phyloP scores from a whole-genome alignment of 176 grass and related monocot genomes.

The Echinochloa phyllopogon region DNA sequence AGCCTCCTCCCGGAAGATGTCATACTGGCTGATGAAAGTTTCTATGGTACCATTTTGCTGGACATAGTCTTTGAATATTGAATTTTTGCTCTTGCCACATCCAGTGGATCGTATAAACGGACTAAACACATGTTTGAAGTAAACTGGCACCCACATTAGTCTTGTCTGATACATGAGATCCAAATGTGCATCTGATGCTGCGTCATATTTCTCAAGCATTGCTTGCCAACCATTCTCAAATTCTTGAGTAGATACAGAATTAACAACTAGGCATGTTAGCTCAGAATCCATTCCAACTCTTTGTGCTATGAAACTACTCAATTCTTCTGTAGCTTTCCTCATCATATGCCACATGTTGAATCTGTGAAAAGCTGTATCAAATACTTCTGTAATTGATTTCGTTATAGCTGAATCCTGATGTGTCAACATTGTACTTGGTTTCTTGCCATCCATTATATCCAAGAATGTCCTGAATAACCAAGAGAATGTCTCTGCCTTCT shows the following conservation, averaged over 20 bases:
- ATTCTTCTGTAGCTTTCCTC: neutral
- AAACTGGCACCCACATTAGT: constrained; percentile 28
- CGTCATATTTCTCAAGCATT: constrained; percentile 7
- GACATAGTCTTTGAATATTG: constrained; percentile 18
- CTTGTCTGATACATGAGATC: constrained; percentile 3
- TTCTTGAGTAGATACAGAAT: neutral
- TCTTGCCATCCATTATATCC: constrained; percentile 24
- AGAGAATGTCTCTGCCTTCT: neutral
- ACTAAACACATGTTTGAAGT: constrained; percentile 18
- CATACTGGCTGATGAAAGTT: constrained; percentile 17
- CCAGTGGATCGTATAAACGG: neutral
- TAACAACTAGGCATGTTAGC: neutral
- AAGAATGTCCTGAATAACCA: constrained; percentile 37
- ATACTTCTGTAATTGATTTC: neutral
- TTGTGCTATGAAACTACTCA: neutral
- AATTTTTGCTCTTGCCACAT: constrained; percentile 30
- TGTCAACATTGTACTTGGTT: constrained; percentile 15
- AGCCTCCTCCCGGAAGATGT: constrained; percentile 16
- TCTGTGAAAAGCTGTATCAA: neutral
- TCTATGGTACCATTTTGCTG: neutral
- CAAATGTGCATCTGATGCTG: neutral
- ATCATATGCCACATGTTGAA: constrained; percentile 31
- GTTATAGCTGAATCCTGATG: constrained; percentile 18
- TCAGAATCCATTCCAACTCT: neutral
- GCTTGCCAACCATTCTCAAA: constrained; percentile 22